Evolutionary conservation across 2,329 filamentous ascomycete species (phyloP).

Genomic region (Eutypella sp.): DNA sequence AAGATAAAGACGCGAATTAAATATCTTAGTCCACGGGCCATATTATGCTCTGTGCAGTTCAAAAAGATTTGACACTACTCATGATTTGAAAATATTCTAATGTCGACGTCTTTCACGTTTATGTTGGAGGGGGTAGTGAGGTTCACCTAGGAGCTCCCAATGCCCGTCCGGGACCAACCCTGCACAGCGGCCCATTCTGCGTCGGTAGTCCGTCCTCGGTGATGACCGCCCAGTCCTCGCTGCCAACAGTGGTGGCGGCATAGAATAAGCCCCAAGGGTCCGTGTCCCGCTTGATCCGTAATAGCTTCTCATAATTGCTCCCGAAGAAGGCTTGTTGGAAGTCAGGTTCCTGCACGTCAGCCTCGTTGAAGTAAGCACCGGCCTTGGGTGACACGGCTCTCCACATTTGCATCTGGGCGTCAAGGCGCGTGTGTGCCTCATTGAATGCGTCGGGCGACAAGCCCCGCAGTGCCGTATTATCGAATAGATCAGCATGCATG

Average conservation of each 20-base stretch:
- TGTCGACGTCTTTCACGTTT: too few species aligned
- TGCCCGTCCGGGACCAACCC: constrained; percentile 9
- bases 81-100: too few species aligned
- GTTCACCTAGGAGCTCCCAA: too few species aligned
- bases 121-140: too few species aligned
- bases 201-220: constrained; percentile 26
- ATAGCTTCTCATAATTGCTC: constrained; percentile 36
- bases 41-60: too few species aligned
- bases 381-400: constrained; percentile 33
- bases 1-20: too few species aligned
- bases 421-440: constrained; percentile 15
- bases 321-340: constrained; percentile 45
- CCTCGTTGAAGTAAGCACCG: constrained; percentile 48
- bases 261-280: constrained; percentile 9
- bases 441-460: constrained; percentile 16
- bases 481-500: constrained; percentile 28
- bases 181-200: constrained; percentile 33
- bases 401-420: constrained; percentile 18
- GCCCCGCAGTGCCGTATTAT: constrained; percentile 13
- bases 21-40: too few species aligned
- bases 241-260: neutral
- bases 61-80: too few species aligned
- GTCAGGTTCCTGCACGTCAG: constrained; percentile 41
- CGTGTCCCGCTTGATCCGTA: constrained; percentile 42
- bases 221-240: constrained; percentile 4